Base-by-base conservation (phyloP, 2,329 filamentous ascomycete genomes). In the Botrytis fabae region DNA sequence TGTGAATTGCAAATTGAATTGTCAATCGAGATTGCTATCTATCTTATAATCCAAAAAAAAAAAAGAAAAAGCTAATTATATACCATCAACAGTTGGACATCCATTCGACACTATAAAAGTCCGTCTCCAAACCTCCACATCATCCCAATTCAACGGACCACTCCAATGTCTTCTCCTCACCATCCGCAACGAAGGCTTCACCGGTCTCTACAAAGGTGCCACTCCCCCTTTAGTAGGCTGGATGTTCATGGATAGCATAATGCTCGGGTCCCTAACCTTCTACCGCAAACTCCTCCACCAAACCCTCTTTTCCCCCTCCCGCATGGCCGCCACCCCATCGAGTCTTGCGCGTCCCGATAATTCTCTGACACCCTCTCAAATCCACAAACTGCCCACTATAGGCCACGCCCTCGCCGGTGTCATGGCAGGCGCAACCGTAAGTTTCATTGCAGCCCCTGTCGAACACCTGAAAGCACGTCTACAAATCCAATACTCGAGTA, bases 21-120 rank as follows among this genome's bases (percentile, higher is more conserved):
- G 16, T 7, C 32, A 38, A 54, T 66, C 12, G 46, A 9, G 4
- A 8, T 54, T 7, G 35, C 22, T 40, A 4, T 54, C 38, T 40
- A 25, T 25, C 42, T 22, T 44, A 0, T 5, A 10, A 51, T 18
- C n/a, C n/a, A n/a, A 14, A n/a, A 44, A 44, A 48, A 28, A 28
- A 28, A 18, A 32, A 69, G 28, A 44, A 48, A 18, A 32, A 69
- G 28, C 70, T 72, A 68, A 72, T 40, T 0, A 32, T n/a, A 32
- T 28, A 42, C 18, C 42, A 32, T 70, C n/a, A 59, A n/a, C 73
- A 81, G 80, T 91, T 79, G 89, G 89, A 73, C 89, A 91, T 79
- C 89, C 93, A 38, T 98, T 99, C 84, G 96, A 99, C 83, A 98
- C 96, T 0, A 90, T 99, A 82, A 99, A 99, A 84, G 95, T 98